Base-by-base conservation (phyloP, 2,329 filamentous ascomycete species). In the Cercospora brassicicola region DNA sequence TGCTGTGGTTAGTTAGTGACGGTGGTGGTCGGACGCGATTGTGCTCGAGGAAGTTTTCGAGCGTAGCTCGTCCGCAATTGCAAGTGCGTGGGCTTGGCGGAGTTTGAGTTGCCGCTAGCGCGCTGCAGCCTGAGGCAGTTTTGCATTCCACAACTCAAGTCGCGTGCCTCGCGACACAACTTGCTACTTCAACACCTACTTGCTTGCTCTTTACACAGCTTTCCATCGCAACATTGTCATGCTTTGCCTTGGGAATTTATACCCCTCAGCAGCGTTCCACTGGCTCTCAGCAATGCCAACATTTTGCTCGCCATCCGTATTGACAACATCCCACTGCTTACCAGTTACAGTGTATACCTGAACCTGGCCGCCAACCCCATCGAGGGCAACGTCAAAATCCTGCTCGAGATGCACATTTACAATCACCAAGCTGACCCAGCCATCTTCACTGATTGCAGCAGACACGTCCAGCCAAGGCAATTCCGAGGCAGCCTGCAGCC, bases 381-480 rank as follows among this genome's bases (percentile, higher is more conserved):
- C 82, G n/a, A 93, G 61, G 53, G 85, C 82, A 0, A 86, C 86
- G 69, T 86, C 83, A 64, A 90, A 88, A 65, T 84, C 86, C 69
- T 85, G 82, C 8, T 84, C 83, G 69, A 90, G 87, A 66, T 81
- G 78, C 20, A 92, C 85, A 76, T 95, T 95, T 15, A 93, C 90
- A 0, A 94, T 91, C 2, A 86, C 90, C 70, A 94, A 73, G 70
- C 84, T 90, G 0, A 90, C 82, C 62, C 82, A 85, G 0, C 90
- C 90, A 66, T 86, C 84, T 6, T 87, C 85, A 20, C 84, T 82
- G 4, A 89, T 73, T 1, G 84, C 81, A 2, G 89, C 90, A 70
- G 88, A 89, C 28, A 89, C 88, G 76, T 92, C 90, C 65, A 92
- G 77, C 82, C 86, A 93, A 7, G 91, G 89, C 6, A 89, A 90